Percentiles rank a stretch among this genome's conserved stretches.
These are phyloP conservation scores for Cercospora beticola DNA, from an alignment of 2,329 filamentous ascomycete genomes.

Conservation along the genomic window DNA sequence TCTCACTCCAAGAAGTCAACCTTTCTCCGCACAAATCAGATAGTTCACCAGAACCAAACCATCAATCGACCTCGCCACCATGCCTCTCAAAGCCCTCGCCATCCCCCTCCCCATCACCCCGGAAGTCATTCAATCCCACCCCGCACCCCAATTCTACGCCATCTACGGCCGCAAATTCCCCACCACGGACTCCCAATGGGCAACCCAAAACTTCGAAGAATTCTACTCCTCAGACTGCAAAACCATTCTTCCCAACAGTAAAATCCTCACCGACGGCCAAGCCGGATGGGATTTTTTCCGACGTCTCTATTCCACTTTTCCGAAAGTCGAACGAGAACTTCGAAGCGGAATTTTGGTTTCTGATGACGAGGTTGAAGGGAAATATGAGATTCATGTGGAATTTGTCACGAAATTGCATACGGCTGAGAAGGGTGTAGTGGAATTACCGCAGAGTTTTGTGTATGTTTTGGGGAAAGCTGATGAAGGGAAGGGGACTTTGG, in stretches of 20 bases:
- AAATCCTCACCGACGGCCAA: background rate
- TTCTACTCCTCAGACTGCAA: conserved; percentile 16
- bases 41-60: too few species aligned
- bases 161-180: conserved; percentile 20
- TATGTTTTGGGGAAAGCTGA: conserved; percentile 19
- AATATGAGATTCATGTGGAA: conserved; percentile 15
- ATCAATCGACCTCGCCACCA: background rate
- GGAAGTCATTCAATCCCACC: background rate
- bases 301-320: conserved; percentile 13
- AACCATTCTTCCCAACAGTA: conserved; percentile 8
- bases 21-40: too few species aligned
- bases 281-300: conserved; percentile 12
- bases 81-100: conserved; percentile 3
- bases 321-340: conserved; percentile 15
- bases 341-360: conserved; percentile 15
- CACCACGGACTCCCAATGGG: conserved; percentile 15
- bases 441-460: conserved; percentile 19
- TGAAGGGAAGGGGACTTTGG: conserved; percentile 14
- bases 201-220: background rate
- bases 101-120: conserved; percentile 8
- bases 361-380: background rate
- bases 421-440: background rate
- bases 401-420: conserved; percentile 13
- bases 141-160: conserved; percentile 15
- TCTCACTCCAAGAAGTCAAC: background rate